Base-by-base conservation (phyloP, 75 land plant genomes). In the Azolla pinnata region DNA sequence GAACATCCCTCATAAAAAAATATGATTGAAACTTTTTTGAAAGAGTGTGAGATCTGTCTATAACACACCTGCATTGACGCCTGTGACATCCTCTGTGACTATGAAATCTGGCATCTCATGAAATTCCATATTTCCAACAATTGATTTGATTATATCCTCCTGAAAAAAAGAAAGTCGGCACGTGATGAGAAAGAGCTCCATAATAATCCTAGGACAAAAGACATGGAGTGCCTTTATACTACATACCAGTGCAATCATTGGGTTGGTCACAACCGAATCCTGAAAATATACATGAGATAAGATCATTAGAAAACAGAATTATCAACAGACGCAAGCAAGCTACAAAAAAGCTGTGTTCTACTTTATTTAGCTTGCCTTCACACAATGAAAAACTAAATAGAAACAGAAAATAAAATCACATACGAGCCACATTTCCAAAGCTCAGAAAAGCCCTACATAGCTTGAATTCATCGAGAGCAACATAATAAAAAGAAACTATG, bases 251-350 rank as follows among this genome's bases (percentile, higher is more conserved):
- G 66, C 38, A 28, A 83, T 73, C 1, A 64, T 29, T 8, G 73
- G 79, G 49, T 83, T 83, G 4, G 83, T 83, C 61, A 83, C 84
- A 50, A 80, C 49, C 28, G 80, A 72, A 59, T 83, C 85, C 85
- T 83, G 76, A 16, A 74, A 16, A 20, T 4, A 3, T 25, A 2
- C 3, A 26, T 9, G 29, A 2, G 27, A 48, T 18, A 48, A 35
- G 5, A 12, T 35, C 40, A 35, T 5, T 35, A 12, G n/a, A n/a
- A n/a, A n/a, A n/a, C n/a, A n/a, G n/a, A n/a, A n/a, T n/a, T n/a
- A n/a, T n/a, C n/a, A n/a, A n/a, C n/a, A n/a, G n/a, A n/a, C n/a
- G n/a, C n/a, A n/a, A n/a, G n/a, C n/a, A n/a, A n/a, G n/a, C n/a
- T n/a, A n/a, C n/a, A n/a, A n/a, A n/a, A n/a, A n/a, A n/a, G n/a